A percentile compares a stretch with the other conserved stretches of the same genome.
phyloP scores from a whole-genome alignment of 2,329 filamentous ascomycete genomes.

The Fusarium scirpi region DNA sequence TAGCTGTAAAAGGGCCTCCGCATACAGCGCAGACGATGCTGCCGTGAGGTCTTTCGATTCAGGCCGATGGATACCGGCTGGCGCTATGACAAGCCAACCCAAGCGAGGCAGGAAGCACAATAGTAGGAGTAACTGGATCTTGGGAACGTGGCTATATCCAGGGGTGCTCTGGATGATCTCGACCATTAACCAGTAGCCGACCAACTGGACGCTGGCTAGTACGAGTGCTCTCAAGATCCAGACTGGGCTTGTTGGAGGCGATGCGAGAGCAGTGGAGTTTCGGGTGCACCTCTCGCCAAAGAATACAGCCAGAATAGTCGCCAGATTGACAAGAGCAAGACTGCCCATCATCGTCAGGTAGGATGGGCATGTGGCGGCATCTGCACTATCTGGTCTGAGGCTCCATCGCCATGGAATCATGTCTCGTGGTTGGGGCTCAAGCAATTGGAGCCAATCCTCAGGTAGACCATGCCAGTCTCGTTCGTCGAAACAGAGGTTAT shows the following conservation, averaged over 20 bases:
- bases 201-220: background rate
- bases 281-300: fast-evolving
- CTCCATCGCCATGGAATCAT: slow-evolving; percentile 37
- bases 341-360: slow-evolving; percentile 4
- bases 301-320: background rate
- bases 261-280: fast-evolving
- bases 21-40: slow-evolving; percentile 5
- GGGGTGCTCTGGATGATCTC: background rate
- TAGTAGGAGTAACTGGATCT: background rate
- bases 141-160: slow-evolving; percentile 10
- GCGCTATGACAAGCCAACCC: slow-evolving; percentile 2
- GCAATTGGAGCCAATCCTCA: background rate
- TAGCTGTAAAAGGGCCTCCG: slow-evolving; percentile 4
- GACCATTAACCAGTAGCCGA: background rate
- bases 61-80: fast-evolving
- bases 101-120: slow-evolving; percentile 23
- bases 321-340: slow-evolving; percentile 8
- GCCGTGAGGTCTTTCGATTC: background rate
- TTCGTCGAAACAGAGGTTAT: background rate
- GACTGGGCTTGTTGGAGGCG: background rate
- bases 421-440: background rate
- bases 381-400: background rate
- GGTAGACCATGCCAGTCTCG: background rate
- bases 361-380: background rate
- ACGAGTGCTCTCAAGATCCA: slow-evolving; percentile 11